A percentile compares a stretch with the other conserved stretches of the same genome.
Evolutionary conservation across 345 rosid genomes (phyloP).

Genomic region (Euphorbia lathyris): DNA sequence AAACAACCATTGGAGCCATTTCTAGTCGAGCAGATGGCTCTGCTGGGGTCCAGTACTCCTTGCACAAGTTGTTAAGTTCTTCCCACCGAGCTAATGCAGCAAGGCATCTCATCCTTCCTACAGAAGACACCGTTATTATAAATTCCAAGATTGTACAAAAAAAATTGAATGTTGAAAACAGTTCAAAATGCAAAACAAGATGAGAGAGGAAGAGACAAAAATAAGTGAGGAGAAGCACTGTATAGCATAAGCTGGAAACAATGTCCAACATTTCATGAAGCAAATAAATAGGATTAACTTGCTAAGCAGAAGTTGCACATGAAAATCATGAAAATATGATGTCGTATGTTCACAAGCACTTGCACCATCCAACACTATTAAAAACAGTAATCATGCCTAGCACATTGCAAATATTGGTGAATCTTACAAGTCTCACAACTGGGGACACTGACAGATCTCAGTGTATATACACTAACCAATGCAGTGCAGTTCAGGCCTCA

Average conservation of each 20-base stretch:
- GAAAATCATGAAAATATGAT: background rate
- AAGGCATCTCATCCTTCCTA: conserved; percentile 96
- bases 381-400: background rate
- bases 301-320: background rate
- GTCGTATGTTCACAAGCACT: background rate
- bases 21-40: conserved; percentile 94
- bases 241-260: background rate
- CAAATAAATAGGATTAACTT: background rate
- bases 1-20: conserved; percentile 97
- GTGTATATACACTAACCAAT: background rate
- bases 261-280: background rate
- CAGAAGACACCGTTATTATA: conserved; percentile 23
- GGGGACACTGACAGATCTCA: background rate
- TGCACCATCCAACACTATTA: background rate
- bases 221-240: background rate
- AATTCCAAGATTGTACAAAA: conserved; percentile 11
- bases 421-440: background rate
- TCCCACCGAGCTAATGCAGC: conserved; percentile 99
- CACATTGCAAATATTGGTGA: background rate
- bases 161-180: background rate
- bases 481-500: background rate
- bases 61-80: conserved; percentile 91
- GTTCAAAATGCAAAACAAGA: too few relatives aligned
- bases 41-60: conserved; percentile 96
- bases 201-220: too few relatives aligned